A percentile compares a stretch with the other conserved stretches of the same genome.
These are phyloP conservation scores for Smithsoniella earleae DNA, from an alignment of 163 green algal genomes.

Conservation along the genomic window DNA sequence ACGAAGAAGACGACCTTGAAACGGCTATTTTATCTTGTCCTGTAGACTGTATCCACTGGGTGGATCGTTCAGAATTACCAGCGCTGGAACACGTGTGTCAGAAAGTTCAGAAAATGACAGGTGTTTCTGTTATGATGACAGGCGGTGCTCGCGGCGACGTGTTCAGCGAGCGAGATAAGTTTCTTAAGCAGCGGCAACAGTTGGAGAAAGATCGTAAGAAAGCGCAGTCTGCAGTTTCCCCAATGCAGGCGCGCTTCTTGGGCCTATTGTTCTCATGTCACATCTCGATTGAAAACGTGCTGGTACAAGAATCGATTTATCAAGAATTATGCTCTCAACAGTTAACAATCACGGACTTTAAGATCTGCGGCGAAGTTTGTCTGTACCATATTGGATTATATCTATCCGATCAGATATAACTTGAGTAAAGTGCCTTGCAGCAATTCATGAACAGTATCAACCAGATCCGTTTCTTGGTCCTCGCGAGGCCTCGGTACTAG, in stretches of 20 bases:
- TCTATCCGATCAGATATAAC: neutral
- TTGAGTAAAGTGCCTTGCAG: neutral
- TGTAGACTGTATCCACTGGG: constrained; percentile 62
- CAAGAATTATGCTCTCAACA: no score
- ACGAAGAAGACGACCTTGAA: constrained; percentile 73
- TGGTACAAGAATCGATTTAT: no score
- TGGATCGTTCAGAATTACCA: constrained; percentile 58
- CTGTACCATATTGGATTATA: neutral
- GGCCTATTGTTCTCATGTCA: neutral
- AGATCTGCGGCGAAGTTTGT: neutral
- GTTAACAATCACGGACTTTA: no score
- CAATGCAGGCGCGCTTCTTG: constrained; percentile 4
- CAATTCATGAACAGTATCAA: no score
- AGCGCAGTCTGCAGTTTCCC: neutral
- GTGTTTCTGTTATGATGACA: neutral
- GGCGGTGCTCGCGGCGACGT: neutral
- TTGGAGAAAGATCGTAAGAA: neutral
- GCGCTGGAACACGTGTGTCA: constrained; percentile 72
- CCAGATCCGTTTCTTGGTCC: no score
- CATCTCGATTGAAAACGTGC: neutral
- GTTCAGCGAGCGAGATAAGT: neutral
- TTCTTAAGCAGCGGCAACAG: neutral
- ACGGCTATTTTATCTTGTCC: constrained; percentile 55
- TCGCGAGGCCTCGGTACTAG: no score
- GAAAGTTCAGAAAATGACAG: constrained; percentile 11